Percentiles rank a stretch among this genome's conserved stretches.
phyloP scores from a whole-genome alignment of 371 early-diverging fungal genomes.

The Blastocladiella emersonii region DNA sequence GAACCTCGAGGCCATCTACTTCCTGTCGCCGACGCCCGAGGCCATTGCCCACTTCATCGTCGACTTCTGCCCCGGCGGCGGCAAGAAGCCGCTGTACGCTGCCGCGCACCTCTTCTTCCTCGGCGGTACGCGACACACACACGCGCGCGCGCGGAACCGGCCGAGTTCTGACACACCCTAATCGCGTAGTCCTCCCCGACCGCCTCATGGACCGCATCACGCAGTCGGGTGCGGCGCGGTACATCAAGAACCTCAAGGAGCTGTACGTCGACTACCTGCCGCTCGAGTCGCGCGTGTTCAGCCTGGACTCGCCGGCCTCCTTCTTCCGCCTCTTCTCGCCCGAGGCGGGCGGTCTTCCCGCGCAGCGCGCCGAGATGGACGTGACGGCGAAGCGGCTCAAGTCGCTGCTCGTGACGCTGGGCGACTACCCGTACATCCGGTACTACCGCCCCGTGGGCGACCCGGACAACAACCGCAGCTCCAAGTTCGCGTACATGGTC shows the following conservation, averaged over 20 bases:
- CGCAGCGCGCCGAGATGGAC: conserved; percentile 35
- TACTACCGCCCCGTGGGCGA: conserved; percentile 61
- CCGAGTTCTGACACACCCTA: not conserved
- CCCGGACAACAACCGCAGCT: conserved; percentile 40
- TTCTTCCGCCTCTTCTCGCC: conserved; percentile 46
- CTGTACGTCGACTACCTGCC: conserved; percentile 69
- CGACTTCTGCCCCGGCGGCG: conserved; percentile 46
- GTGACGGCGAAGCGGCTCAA: conserved; percentile 52
- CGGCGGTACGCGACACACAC: conserved; percentile 35
- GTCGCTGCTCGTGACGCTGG: conserved; percentile 59
- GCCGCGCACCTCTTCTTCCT: conserved; percentile 70
- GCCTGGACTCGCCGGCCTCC: conserved; percentile 50
- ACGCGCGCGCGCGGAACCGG: not conserved
- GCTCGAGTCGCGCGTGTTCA: conserved; percentile 66
- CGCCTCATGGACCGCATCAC: conserved; percentile 44
- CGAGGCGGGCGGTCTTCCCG: conserved; percentile 7
- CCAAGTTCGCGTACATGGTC: conserved; percentile 34
- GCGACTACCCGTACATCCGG: conserved; percentile 73
- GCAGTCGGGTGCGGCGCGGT: conserved; percentile 34
- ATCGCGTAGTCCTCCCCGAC: conserved; percentile 26
- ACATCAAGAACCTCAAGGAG: conserved; percentile 54
- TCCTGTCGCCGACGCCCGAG: conserved; percentile 66
- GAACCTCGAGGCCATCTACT: conserved; percentile 77
- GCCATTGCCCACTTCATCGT: conserved; percentile 59
- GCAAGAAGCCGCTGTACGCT: conserved; percentile 44